These are phyloP conservation scores for Leccinum fibrillosum DNA, from an alignment of 768 basidiomycete species.

Conservation along the genomic window DNA sequence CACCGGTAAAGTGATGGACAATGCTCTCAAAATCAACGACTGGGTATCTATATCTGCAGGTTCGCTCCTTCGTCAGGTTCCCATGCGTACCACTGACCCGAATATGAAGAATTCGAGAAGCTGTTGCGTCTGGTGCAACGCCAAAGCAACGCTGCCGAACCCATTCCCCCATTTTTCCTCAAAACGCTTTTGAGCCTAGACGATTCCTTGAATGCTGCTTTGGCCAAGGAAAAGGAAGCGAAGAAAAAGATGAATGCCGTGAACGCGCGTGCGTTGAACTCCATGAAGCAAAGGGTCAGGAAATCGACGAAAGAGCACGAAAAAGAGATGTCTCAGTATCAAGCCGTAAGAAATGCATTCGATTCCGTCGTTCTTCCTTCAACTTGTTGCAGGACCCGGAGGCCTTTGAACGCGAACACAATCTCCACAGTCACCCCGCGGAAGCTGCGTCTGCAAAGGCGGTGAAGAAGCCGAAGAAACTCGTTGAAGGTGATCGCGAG, in stretches of 20 bases:
- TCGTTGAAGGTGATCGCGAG: conserved; percentile 36
- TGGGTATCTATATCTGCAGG: conserved; percentile 92
- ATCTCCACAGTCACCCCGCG: conserved; percentile 47
- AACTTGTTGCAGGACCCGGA: conserved; percentile 69
- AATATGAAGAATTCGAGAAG: conserved; percentile 88
- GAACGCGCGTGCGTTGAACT: conserved; percentile 90
- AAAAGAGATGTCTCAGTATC: conserved; percentile 71
- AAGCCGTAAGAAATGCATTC: conserved; percentile 50
- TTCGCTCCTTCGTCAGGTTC: conserved; percentile 33
- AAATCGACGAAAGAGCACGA: conserved; percentile 91
- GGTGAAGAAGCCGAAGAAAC: conserved; percentile 36
- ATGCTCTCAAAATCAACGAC: conserved; percentile 94
- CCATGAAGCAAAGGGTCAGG: conserved; percentile 98
- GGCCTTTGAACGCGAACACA: conserved; percentile 77
- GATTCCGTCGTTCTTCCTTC: neutral
- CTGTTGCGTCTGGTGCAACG: conserved; percentile 85
- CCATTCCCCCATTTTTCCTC: conserved; percentile 83
- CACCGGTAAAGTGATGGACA: conserved; percentile 87
- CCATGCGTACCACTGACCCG: conserved; percentile 5
- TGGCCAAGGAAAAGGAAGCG: conserved; percentile 83
- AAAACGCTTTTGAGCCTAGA: conserved; percentile 76
- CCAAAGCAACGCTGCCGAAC: conserved; percentile 81
- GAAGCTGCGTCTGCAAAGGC: conserved; percentile 36
- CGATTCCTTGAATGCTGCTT: conserved; percentile 62
- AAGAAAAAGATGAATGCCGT: conserved; percentile 96